Base-by-base conservation (phyloP, 192 early-diverging fungal species). In the Mortierella alpina region DNA sequence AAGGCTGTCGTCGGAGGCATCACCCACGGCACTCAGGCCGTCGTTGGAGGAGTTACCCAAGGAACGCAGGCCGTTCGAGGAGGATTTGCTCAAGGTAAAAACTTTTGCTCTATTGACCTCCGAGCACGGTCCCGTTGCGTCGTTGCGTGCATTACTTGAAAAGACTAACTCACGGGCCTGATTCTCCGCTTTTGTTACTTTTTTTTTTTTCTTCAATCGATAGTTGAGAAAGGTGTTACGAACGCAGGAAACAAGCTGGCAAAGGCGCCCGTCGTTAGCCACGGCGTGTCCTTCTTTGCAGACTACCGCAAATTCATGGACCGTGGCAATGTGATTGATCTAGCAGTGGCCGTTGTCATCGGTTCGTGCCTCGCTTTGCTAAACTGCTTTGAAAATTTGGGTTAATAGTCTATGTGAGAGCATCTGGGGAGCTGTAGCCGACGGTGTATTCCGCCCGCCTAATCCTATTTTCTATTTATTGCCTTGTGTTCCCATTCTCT, bases 271-370 rank as follows among this genome's bases (percentile, higher is more conserved):
- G 84, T 51, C 14, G 77, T 76, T 39, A 83, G 80, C 8, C 78
- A 70, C 7, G 86, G 77, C 15, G 82, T 74, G 3, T 52, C 68
- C 4, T 84, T 90, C 63, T 70, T 76, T 49, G 61, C 86, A 31
- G 86, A 91, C 69, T 91, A 89, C 59, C 81, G 82, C 66, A 71
- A 82, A 49, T 91, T 91, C 56, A 63, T 91, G 40, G 61, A 80
- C 49, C 67, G 82, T 10, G 87, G 88, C 56, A 92, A 90, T 67
- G 88, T 91, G 1, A 75, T 92, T 20, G 91, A 93, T 60, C 67
- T 92, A 61, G 89, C 90, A 56, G 82, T 91, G 8, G 91, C 91
- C 70, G 77, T 92, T 59, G 79, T 92, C 58, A 86, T 92, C 49
- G 91, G 91, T 67, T 63, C 39, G 65, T 12, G 1, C 20, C 15